phyloP scores from a whole-genome alignment of 805 yeast genomes.

The Yueomyces sp. region DNA sequence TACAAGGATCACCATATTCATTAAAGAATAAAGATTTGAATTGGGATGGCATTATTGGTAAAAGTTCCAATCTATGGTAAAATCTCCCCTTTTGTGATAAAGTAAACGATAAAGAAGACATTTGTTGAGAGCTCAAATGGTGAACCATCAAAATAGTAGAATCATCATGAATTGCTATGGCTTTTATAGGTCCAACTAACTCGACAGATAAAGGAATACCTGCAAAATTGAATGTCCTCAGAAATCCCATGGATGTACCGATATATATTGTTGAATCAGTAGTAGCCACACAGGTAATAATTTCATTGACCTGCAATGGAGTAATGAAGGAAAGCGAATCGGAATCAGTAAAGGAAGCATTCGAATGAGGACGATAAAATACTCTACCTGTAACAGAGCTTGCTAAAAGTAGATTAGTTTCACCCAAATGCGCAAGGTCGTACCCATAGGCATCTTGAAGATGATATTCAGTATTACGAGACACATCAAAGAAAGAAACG shows the following conservation, averaged over 20 bases:
- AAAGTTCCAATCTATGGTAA: slow-evolving; percentile 31
- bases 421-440: slow-evolving; percentile 65
- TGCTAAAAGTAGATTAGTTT: slow-evolving; percentile 53
- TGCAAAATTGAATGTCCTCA: slow-evolving; percentile 53
- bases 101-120: slow-evolving; percentile 19
- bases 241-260: slow-evolving; percentile 65
- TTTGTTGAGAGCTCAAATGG: slow-evolving; percentile 16
- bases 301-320: slow-evolving; percentile 39
- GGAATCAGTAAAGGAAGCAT: slow-evolving; percentile 21
- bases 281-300: slow-evolving; percentile 56
- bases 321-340: slow-evolving; percentile 62
- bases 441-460: slow-evolving; percentile 62
- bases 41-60: slow-evolving; percentile 25
- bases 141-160: slow-evolving; percentile 40
- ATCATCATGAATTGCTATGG: slow-evolving; percentile 50
- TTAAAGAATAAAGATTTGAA: slow-evolving; percentile 68
- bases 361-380: slow-evolving; percentile 57
- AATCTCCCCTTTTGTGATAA: slow-evolving; percentile 18
- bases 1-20: slow-evolving; percentile 79
- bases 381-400: slow-evolving; percentile 34
- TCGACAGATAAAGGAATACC: slow-evolving; percentile 66
- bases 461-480: slow-evolving; percentile 65
- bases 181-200: slow-evolving; percentile 58
- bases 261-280: slow-evolving; percentile 47
- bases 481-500: slow-evolving; percentile 73